A percentile compares a stretch with the other conserved stretches of the same genome.
These are phyloP conservation scores for Erythrobasidium yunnanense DNA, from an alignment of 768 basidiomycete genomes.

Conservation along the genomic window DNA sequence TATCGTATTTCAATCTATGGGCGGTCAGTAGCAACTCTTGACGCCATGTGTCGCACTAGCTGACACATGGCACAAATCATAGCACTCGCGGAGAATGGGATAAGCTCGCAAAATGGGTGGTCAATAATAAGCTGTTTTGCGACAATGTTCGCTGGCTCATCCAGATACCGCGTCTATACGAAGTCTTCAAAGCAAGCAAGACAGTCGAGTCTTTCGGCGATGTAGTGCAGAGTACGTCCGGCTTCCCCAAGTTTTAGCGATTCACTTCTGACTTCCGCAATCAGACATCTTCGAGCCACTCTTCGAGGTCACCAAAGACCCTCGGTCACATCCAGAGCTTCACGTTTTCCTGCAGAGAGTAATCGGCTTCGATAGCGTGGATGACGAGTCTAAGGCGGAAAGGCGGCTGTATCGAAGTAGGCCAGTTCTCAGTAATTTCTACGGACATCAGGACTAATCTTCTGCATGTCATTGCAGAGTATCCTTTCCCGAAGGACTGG, in stretches of 20 bases:
- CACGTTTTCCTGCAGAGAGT: slow-evolving; percentile 92
- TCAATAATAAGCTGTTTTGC: slow-evolving; percentile 81
- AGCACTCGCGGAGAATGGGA: slow-evolving; percentile 68
- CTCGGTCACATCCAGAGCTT: slow-evolving; percentile 76
- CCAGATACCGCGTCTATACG: slow-evolving; percentile 86
- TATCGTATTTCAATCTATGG: slow-evolving; percentile 97
- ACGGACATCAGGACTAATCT: neutral
- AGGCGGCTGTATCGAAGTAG: slow-evolving; percentile 56
- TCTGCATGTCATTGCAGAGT: slow-evolving; percentile 24
- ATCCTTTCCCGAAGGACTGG: slow-evolving; percentile 62
- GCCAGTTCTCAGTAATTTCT: slow-evolving; percentile 48
- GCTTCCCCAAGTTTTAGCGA: neutral
- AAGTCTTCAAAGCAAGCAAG: slow-evolving; percentile 83
- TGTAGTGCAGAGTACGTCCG: slow-evolving; percentile 66
- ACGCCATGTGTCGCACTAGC: neutral
- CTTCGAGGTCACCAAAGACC: slow-evolving; percentile 92
- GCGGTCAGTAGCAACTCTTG: slow-evolving; percentile 42
- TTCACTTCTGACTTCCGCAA: too few relatives aligned
- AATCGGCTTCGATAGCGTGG: slow-evolving; percentile 94
- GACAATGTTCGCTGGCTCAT: slow-evolving; percentile 98
- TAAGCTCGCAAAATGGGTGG: slow-evolving; percentile 93
- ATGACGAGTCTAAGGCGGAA: slow-evolving; percentile 92
- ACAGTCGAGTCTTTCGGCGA: slow-evolving; percentile 78
- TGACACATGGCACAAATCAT: neutral
- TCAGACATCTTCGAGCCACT: slow-evolving; percentile 89